phyloP scores from a whole-genome alignment of 768 basidiomycete genomes.

The Termitomyces sp. region DNA sequence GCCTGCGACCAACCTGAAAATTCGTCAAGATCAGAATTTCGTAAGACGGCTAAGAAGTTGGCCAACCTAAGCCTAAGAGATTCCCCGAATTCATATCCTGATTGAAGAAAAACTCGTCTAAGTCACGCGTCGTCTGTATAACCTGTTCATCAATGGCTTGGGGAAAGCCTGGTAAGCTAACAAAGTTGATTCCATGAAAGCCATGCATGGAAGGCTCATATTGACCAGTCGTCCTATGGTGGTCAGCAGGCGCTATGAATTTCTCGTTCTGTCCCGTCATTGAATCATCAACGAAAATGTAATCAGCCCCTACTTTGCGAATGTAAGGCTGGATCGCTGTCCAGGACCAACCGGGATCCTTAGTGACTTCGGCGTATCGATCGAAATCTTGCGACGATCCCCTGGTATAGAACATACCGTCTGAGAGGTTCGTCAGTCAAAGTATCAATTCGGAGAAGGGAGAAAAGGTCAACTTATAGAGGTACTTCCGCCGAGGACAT shows the following conservation, averaged over 20 bases:
- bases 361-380: conserved; percentile 22
- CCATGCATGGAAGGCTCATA: conserved; percentile 28
- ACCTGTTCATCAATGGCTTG: conserved; percentile 21
- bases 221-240: conserved; percentile 28
- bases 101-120: conserved; percentile 22
- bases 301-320: conserved; percentile 15
- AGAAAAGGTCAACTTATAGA: conserved; percentile 23
- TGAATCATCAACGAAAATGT: not conserved
- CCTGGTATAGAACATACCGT: conserved; percentile 28
- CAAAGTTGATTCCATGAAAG: conserved; percentile 22
- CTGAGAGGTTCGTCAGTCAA: conserved; percentile 5
- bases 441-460: not conserved
- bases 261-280: conserved; percentile 25
- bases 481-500: conserved; percentile 26
- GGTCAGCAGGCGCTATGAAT: conserved; percentile 26
- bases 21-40: not conserved
- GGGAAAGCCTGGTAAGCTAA: conserved; percentile 27
- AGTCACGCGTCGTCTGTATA: conserved; percentile 25
- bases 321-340: conserved; percentile 22
- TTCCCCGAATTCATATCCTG: conserved; percentile 22
- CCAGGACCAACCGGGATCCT: conserved; percentile 32
- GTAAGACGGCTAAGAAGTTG: not conserved
- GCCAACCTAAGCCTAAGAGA: conserved; percentile 23
- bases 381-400: conserved; percentile 29
- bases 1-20: conserved; percentile 23